Percentiles rank a stretch among this genome's conserved stretches.
Evolutionary conservation across 2,329 filamentous ascomycete species (phyloP).

Genomic region (Fusarium phyllophilum): DNA sequence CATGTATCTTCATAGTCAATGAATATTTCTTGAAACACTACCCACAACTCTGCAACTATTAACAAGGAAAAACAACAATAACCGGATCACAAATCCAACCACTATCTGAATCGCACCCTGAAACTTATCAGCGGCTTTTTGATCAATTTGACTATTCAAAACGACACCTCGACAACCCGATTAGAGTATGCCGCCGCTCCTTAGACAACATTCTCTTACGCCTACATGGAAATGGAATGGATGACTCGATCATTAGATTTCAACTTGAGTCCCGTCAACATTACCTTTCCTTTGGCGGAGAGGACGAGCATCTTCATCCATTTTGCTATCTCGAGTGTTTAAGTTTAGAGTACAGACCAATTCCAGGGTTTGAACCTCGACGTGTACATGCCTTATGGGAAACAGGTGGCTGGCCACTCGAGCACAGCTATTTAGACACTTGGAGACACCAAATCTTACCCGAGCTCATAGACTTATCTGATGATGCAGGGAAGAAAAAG

Average conservation of each 20-base stretch:
- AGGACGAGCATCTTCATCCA: not conserved
- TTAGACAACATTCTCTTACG: not conserved
- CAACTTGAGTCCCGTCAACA: too few relatives aligned
- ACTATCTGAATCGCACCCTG: not conserved
- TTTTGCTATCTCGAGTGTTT: not conserved
- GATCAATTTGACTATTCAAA: too few relatives aligned
- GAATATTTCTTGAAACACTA: rapidly evolving
- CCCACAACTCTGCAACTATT: not conserved
- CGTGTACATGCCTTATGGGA: too few relatives aligned
- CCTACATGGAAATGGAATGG: not conserved
- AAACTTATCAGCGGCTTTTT: not conserved
- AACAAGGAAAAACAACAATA: not conserved
- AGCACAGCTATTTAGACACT: too few relatives aligned
- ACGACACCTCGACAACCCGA: not conserved
- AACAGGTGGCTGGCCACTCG: too few relatives aligned
- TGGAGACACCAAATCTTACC: not conserved
- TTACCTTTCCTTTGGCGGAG: not conserved
- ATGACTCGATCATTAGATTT: too few relatives aligned
- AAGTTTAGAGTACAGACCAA: too few relatives aligned
- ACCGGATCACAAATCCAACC: not conserved
- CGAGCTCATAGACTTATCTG: not conserved
- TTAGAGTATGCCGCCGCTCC: not conserved
- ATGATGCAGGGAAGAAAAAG: not conserved
- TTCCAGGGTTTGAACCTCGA: too few relatives aligned
- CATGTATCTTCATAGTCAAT: rapidly evolving